These are phyloP conservation scores for Backusella tarrabulga DNA, from an alignment of 192 early-diverging fungal species.

Conservation along the genomic window DNA sequence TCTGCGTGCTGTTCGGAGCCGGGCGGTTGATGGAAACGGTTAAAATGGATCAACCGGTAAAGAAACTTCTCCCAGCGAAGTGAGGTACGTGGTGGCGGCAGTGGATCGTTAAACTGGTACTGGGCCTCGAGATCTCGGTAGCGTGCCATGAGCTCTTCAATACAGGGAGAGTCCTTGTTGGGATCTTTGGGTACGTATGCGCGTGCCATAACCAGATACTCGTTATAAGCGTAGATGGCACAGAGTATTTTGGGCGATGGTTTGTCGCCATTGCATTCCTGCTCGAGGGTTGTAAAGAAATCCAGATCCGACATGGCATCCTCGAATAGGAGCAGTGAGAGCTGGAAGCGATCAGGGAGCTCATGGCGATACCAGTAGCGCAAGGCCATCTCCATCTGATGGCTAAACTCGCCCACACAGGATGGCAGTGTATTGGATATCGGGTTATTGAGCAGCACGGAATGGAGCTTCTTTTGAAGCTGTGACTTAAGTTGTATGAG, in stretches of 20 bases:
- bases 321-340: conserved; percentile 9
- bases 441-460: background rate
- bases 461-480: background rate
- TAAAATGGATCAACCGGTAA: background rate
- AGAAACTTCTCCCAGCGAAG: background rate
- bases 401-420: background rate
- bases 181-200: background rate
- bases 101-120: background rate
- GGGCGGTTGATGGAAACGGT: background rate
- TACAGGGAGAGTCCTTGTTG: background rate
- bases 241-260: background rate
- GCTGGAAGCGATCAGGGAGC: background rate
- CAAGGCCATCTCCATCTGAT: conserved; percentile 10
- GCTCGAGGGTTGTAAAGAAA: background rate
- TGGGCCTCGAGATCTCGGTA: background rate
- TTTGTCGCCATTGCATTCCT: background rate
- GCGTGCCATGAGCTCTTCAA: background rate
- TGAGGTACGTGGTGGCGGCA: background rate
- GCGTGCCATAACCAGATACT: conserved; percentile 9
- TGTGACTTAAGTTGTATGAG: background rate
- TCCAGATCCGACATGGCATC: background rate
- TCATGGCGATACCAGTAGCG: conserved; percentile 8
- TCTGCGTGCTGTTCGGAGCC: background rate
- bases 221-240: background rate
- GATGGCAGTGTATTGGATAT: background rate